These are phyloP conservation scores for Neurospora sp. DNA, from an alignment of 495 filamentous ascomycete genomes.

Conservation along the genomic window DNA sequence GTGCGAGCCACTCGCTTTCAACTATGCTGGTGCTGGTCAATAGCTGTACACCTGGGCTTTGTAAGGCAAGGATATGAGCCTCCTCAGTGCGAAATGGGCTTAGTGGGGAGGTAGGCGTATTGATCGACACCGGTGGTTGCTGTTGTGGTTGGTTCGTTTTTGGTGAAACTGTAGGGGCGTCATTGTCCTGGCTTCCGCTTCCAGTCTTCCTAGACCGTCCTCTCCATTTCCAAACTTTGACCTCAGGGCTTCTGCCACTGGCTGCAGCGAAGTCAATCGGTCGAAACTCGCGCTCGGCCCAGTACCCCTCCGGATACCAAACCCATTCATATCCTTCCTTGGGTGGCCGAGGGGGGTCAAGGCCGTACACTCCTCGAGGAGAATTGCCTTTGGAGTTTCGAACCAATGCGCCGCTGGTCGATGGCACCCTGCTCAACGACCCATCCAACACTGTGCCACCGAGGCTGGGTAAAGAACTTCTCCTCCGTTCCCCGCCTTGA, in stretches of 20 bases:
- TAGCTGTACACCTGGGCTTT: constrained; percentile 2
- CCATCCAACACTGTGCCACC: constrained; percentile 3
- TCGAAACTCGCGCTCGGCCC: constrained; percentile 38
- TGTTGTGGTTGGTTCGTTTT: constrained; percentile 5
- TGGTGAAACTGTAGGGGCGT: constrained; percentile 11
- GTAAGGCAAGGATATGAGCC: constrained; percentile 26
- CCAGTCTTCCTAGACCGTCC: constrained; percentile 23
- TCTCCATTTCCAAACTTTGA: constrained; percentile 27
- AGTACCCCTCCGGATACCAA: constrained; percentile 46
- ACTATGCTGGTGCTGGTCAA: background rate
- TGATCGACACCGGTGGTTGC: background rate
- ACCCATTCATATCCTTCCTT: constrained; percentile 44
- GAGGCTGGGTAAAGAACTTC: background rate
- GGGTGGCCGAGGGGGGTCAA: constrained; percentile 40
- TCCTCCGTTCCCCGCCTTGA: background rate
- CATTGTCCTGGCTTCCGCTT: constrained; percentile 11
- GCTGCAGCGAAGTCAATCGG: constrained; percentile 1
- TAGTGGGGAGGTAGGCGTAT: constrained; percentile 1
- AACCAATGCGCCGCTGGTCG: background rate
- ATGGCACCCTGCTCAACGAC: background rate
- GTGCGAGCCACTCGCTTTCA: constrained; percentile 12
- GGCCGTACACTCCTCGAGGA: constrained; percentile 1
- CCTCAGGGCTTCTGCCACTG: constrained; percentile 8
- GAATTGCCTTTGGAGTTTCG: background rate
- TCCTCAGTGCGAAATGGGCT: constrained; percentile 26